phyloP scores from a whole-genome alignment of 1,139 yeast species.

The Geotrichum siamense region DNA sequence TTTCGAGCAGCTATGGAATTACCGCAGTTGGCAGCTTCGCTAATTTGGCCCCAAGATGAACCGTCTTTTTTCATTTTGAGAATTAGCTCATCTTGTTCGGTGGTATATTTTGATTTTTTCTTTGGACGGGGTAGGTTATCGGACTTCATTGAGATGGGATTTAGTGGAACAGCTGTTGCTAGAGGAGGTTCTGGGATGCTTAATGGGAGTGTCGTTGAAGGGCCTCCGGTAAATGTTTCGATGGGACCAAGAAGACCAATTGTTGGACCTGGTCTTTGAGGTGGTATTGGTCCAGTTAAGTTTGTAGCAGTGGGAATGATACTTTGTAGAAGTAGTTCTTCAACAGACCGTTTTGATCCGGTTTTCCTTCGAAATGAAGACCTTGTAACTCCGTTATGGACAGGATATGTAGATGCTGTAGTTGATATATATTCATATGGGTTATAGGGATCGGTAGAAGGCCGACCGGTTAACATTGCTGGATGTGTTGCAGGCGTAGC shows the following conservation, averaged over 20 bases:
- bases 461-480: neutral
- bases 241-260: constrained; percentile 17
- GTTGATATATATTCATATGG: constrained; percentile 23
- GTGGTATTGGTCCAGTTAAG: constrained; percentile 5
- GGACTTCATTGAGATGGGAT: constrained; percentile 33
- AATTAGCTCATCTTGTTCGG: constrained; percentile 62
- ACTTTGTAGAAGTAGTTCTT: constrained; percentile 28
- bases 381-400: constrained; percentile 18
- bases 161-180: constrained; percentile 30
- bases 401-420: constrained; percentile 23
- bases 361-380: constrained; percentile 25
- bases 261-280: constrained; percentile 7
- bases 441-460: constrained; percentile 18
- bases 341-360: constrained; percentile 29
- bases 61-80: constrained; percentile 56
- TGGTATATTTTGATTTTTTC: constrained; percentile 58
- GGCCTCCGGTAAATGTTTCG: constrained; percentile 3
- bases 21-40: constrained; percentile 58
- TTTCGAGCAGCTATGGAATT: constrained; percentile 69
- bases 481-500: constrained; percentile 4
- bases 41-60: constrained; percentile 67
- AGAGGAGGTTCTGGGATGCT: constrained; percentile 35
- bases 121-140: constrained; percentile 46
- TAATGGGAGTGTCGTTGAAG: constrained; percentile 27
- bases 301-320: constrained; percentile 25